These are phyloP conservation scores for Mortierella sp. DNA, from an alignment of 371 early-diverging fungal genomes.

Conservation along the genomic window DNA sequence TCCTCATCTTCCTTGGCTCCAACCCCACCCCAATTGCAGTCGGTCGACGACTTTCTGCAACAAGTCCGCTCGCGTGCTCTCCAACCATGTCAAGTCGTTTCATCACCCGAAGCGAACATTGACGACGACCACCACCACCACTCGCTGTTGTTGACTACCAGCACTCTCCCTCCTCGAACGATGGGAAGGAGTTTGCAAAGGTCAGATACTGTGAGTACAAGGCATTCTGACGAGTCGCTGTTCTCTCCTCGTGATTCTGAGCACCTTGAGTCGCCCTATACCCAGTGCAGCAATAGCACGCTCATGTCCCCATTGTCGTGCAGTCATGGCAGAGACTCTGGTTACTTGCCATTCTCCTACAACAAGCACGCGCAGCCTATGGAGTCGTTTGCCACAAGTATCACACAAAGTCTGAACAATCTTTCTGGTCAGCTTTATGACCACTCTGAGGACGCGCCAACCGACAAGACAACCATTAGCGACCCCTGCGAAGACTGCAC, in stretches of 20 bases:
- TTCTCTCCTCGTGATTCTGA: neutral
- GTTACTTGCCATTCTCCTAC: constrained; percentile 22
- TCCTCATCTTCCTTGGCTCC: neutral
- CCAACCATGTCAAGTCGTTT: neutral
- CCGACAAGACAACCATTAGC: neutral
- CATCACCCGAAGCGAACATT: neutral
- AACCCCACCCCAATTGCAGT: neutral
- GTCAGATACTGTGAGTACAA: neutral
- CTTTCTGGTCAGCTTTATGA: neutral
- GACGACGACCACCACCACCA: neutral
- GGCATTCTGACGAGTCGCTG: neutral
- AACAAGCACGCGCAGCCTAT: neutral
- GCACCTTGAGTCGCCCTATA: neutral
- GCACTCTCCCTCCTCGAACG: neutral
- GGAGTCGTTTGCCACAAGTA: neutral
- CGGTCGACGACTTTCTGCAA: neutral
- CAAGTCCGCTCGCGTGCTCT: neutral
- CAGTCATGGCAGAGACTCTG: constrained; percentile 31
- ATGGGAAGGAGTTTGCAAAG: neutral
- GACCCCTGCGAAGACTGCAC: neutral
- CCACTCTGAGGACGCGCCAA: neutral
- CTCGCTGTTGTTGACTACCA: neutral
- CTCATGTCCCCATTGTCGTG: constrained; percentile 24
- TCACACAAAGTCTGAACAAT: neutral
- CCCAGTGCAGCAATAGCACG: constrained; percentile 6